Conservation (phyloP, 192 early-diverging fungal species). For the Backusella macrospora region DNA sequence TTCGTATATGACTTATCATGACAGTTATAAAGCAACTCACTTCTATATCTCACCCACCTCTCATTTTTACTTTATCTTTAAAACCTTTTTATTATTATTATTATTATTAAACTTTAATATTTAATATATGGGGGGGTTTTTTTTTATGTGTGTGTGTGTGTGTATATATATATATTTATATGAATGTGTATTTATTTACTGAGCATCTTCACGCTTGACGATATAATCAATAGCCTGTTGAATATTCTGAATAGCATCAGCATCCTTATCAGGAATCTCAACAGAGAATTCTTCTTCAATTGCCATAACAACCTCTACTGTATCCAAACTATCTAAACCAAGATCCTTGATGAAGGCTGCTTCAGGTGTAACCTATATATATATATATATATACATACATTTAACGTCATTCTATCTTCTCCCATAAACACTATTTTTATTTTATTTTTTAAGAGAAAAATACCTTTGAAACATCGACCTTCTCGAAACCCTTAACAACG, state of each 20-base stretch:
- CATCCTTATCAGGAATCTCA: conserved; percentile 96
- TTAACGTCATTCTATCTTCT: background rate
- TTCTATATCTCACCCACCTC: background rate
- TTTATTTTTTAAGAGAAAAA: background rate
- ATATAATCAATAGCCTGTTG: conserved; percentile 89
- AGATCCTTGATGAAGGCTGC: conserved; percentile 94
- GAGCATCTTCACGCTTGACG: conserved; percentile 69
- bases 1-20: background rate
- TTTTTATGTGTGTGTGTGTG: background rate
- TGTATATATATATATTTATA: background rate
- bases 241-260: conserved; percentile 91
- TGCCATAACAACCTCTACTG: conserved; percentile 99
- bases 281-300: conserved; percentile 99
- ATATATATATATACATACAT: background rate
- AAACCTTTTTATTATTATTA: background rate
- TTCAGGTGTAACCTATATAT: conserved; percentile 70
- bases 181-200: conserved; percentile 49
- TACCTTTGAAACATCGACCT: conserved; percentile 93
- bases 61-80: background rate
- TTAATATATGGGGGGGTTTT: background rate
- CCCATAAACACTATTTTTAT: background rate
- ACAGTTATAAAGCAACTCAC: background rate
- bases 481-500: conserved; percentile 93
- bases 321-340: conserved; percentile 93
- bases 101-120: background rate